Evolutionary conservation across 2,329 filamentous ascomycete genomes (phyloP), one percentile per base, ranked within the genome.

Genomic region (Xylaria sp.): DNA sequence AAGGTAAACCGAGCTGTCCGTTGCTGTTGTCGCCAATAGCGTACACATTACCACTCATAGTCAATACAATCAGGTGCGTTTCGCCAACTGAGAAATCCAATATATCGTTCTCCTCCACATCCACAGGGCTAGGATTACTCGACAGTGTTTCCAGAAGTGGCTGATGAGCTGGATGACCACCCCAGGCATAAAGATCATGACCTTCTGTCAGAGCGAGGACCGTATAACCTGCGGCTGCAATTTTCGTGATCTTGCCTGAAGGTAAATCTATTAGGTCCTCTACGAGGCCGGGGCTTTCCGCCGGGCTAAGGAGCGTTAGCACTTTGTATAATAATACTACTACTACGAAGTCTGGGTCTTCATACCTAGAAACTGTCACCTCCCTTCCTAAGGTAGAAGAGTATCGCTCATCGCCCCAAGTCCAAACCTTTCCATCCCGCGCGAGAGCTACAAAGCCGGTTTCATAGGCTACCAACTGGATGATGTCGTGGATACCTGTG

Each of bases 181-280:
- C 90, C 89, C 90, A 92, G 28, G 87, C 76, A 74, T 92, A 92
- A 1, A 91, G 77, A 66, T 88, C 86, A 39, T 85, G 82, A 2
- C 86, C 87, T 12, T 83, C 79, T 0, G 88, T 91, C 52, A 92
- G 73, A 0, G 89, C 89, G 2, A 86, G 88, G 1, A 86, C 79
- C 2, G 85, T 79, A 74, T 89, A 90, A 0, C 89, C 89, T 2
- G 85, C 85, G 2, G 85, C 85, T 3, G 82, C 83, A 32, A 92
- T 80, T 73, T 86, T 88, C 37, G 74, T 80, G 58, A 92, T 84
- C 13, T 83, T 80, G 55, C 80, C 87, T 23, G 79, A 85, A 66
- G 80, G 84, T 25, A 91, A 80, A 64, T 86, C 83, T 5, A 77
- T 77, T 0, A 92, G 81, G 56, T 86, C 84, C 25, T 82, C 74